Conservation (phyloP, 768 basidiomycete species). For the Podaxis sp. region DNA sequence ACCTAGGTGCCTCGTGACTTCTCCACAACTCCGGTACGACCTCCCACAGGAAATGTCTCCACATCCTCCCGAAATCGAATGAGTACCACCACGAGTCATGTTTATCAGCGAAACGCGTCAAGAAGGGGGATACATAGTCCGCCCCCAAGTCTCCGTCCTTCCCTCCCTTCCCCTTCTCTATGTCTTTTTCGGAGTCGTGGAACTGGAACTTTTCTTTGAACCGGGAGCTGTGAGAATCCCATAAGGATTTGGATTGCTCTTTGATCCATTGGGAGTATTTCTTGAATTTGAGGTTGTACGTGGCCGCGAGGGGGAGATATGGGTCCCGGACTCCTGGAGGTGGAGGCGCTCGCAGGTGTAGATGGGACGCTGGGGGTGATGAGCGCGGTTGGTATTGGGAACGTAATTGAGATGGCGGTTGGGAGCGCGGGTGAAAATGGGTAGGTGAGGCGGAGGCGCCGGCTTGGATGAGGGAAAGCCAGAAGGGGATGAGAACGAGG, state of each 20-base stretch:
- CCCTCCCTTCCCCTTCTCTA: no score
- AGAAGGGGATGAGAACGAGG: not conserved
- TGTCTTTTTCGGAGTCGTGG: no score
- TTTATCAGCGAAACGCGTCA: slow-evolving; percentile 6
- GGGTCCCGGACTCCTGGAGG: not conserved
- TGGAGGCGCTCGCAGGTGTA: not conserved
- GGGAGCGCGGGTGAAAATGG: not conserved
- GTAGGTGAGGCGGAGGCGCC: not conserved
- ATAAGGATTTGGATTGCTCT: not conserved
- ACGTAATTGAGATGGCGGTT: not conserved
- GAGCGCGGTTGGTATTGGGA: not conserved
- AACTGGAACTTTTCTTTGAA: not conserved
- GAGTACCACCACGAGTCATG: not conserved
- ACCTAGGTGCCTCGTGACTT: not conserved
- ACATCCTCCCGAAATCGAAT: not conserved
- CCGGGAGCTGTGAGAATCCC: not conserved
- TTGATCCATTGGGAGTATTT: slow-evolving; percentile 4
- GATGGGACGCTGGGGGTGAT: not conserved
- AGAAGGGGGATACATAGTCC: slow-evolving; percentile 3
- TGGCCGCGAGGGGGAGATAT: not conserved
- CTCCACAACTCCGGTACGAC: not conserved
- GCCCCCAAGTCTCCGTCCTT: not conserved
- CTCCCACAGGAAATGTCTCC: slow-evolving; percentile 8
- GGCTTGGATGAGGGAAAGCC: not conserved
- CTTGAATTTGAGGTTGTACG: slow-evolving; percentile 7